Evolutionary conservation across 2,329 filamentous ascomycete species (phyloP).

Genomic region (Tolypocladium album): DNA sequence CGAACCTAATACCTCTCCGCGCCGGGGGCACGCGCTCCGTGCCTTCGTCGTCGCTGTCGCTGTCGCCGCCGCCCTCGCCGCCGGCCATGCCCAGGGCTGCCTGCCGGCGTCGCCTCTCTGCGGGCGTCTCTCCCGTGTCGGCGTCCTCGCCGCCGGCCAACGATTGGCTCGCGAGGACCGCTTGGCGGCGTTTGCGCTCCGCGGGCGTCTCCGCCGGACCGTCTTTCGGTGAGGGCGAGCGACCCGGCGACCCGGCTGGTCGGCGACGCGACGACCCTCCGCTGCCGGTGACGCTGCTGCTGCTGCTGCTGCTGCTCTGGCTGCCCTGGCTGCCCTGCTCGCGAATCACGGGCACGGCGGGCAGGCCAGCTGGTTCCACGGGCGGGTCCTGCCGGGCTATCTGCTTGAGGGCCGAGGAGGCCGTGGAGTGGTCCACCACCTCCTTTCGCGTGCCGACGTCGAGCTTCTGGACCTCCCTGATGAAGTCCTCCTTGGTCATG

Average conservation of each 20-base stretch:
- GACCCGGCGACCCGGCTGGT: background rate
- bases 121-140: conserved; percentile 54
- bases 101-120: conserved; percentile 62
- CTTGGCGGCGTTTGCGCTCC: conserved; percentile 55
- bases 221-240: background rate
- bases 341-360: conserved; percentile 9
- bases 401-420: conserved; percentile 36
- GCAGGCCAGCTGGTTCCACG: conserved; percentile 2
- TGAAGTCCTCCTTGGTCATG: conserved; percentile 74
- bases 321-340: conserved; percentile 7
- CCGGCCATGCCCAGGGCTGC: conserved; percentile 56
- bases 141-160: conserved; percentile 23
- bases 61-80: conserved; percentile 34
- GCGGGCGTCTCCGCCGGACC: conserved; percentile 51
- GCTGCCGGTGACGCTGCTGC: conserved; percentile 7
- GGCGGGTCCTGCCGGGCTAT: conserved; percentile 31
- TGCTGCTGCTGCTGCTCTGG: background rate
- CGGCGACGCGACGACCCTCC: conserved; percentile 7
- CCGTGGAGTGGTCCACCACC: conserved; percentile 39
- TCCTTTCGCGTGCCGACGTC: conserved; percentile 53
- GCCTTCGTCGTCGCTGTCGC: conserved; percentile 44
- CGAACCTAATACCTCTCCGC: conserved; percentile 50
- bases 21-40: conserved; percentile 39
- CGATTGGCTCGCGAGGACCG: conserved; percentile 33
- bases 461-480: conserved; percentile 60